Evolutionary conservation across 1,139 yeast genomes (phyloP), one percentile per base, ranked within the genome.

Genomic region (Candida labiduridarum): DNA sequence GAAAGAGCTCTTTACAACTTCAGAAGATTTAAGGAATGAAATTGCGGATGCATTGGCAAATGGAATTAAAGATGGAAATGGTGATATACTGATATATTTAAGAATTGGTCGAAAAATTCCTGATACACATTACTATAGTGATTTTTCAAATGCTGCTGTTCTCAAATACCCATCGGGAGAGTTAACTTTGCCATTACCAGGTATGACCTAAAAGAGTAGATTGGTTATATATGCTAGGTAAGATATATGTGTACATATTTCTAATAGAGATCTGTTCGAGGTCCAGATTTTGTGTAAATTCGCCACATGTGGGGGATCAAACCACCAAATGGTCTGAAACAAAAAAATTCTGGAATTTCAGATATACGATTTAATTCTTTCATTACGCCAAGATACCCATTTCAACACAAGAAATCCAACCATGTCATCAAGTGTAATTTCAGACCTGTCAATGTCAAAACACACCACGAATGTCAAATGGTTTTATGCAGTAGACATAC

Each of bases 401-500:
- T 19, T 19, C 33, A 6, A 30, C 2, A 3, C 11, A 30, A 12
- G 7, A 31, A 9, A 16, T 2, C 7, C 40, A 9, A 14, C 35
- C 9, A 41, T 41, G 44, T 41, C 44, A 29, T 27, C 44, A 15
- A 41, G 25, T 27, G 15, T 27, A 4, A 25, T 15, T 16, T 15
- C 44, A 14, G 15, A 29, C 14, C 35, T 9, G 22, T 29, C 35
- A 9, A 12, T 9, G 4, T 4, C 44, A 14, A 15, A 18, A 2
- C 9, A 11, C 19, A 10, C 12, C 14, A 44, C 59, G 9, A 50
- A 29, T 29, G 46, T 69, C 31, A 71, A 72, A 56, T 90, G 97
- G 97, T 89, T 83, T 63, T 87, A 89, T 61, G 95, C 96, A 1
- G 84, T 91, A 0, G 96, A 90, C 62, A 66, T 83, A 6, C 96